phyloP scores from a whole-genome alignment of 2,329 filamentous ascomycete genomes.

The Lecanicillium sp. region DNA sequence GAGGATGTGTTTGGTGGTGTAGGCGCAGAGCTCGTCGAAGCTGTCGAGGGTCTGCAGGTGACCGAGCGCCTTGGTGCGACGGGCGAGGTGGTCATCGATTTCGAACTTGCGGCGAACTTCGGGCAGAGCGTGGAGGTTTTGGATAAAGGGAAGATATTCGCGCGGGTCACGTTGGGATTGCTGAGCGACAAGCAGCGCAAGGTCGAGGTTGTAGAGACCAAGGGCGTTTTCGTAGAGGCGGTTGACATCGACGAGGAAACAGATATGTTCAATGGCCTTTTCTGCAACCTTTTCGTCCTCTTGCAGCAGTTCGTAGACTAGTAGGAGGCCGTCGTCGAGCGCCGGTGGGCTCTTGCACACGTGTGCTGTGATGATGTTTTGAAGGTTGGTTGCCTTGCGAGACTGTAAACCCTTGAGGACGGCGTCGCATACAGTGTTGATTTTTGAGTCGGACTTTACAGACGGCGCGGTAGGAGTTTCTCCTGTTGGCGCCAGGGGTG shows the following conservation, averaged over 20 bases:
- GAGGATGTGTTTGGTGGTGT: slow-evolving; percentile 70
- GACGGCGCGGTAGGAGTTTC: slow-evolving; percentile 10
- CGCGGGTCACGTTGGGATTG: slow-evolving; percentile 92
- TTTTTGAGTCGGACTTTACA: slow-evolving; percentile 42
- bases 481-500: slow-evolving; percentile 6
- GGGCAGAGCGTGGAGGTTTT: slow-evolving; percentile 69
- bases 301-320: slow-evolving; percentile 68
- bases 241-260: slow-evolving; percentile 92
- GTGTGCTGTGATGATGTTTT: slow-evolving; percentile 90
- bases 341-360: slow-evolving; percentile 91
- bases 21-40: slow-evolving; percentile 71
- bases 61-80: slow-evolving; percentile 65
- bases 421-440: slow-evolving; percentile 83
- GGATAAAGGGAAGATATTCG: slow-evolving; percentile 92
- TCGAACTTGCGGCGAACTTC: slow-evolving; percentile 65
- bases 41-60: slow-evolving; percentile 66
- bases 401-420: slow-evolving; percentile 61
- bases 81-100: slow-evolving; percentile 81
- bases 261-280: slow-evolving; percentile 90
- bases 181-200: slow-evolving; percentile 85
- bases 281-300: slow-evolving; percentile 68
- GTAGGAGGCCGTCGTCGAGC: slow-evolving; percentile 70
- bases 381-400: slow-evolving; percentile 58
- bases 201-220: slow-evolving; percentile 83
- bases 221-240: slow-evolving; percentile 84